Base-by-base conservation (phyloP, 768 basidiomycete species). In the Dendrothele bispora region DNA sequence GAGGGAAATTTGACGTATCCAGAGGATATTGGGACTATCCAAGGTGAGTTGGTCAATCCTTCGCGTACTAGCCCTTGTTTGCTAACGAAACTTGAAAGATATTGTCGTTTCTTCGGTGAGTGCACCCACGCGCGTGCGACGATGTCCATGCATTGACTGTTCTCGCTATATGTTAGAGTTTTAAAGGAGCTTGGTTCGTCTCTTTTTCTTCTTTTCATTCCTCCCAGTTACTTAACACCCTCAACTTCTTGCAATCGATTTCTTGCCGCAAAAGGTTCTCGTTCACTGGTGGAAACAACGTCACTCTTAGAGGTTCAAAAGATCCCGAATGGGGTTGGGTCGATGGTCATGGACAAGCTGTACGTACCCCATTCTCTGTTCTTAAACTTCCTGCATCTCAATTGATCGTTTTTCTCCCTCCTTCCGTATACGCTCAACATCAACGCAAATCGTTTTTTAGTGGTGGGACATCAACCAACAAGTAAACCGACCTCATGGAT, bases 241-340 rank as follows among this genome's bases (percentile, higher is more conserved):
- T 43, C 25, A 46, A 7, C 36, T 48, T 35, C 22, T 29, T 17
- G 11, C 42, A 22, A 8, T 46, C 34, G 10, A 21, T 14, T 29
- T 36, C 38, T 14, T 43, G n/a, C n/a, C n/a, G n/a, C n/a, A n/a
- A n/a, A n/a, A 80, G 82, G 83, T 71, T 85, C 37, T 56, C 74
- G 1, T 81, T 83, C 51, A 64, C 61, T 3, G 79, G 77, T 11
- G 80, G 83, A 4, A 73, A 58, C 32, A 83, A 83, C 46, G 78
- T 84, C 36, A 83, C 80, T 8, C 59, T 86, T 6, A 66, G 78
- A 22, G 80, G 84, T 0, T 74, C 77, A 18, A 63, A 58, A 10
- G 76, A 84, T 50, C 75, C 79, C 0, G 49, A 78, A 3, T 80
- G 79, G 78, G 82, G 83, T n/a, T 84, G 82, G 82, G 72, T 85